Base-by-base conservation (phyloP, 208 protist genomes). In the Naegleria gruberi region DNA sequence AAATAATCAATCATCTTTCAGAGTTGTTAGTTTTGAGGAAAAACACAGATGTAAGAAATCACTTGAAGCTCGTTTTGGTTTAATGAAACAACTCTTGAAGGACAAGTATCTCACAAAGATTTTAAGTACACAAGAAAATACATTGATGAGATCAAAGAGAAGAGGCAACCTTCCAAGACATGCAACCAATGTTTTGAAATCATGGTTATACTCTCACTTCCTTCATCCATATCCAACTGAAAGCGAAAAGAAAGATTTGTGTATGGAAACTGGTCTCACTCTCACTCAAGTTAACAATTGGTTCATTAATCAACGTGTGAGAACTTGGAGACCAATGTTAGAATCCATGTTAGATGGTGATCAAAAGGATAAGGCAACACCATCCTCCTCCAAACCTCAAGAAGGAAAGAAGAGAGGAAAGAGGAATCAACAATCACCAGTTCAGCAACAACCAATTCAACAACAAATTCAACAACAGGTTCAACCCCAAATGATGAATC, bases 251-350 rank as follows among this genome's bases (percentile, higher is more conserved):
- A 41, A 45, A 46, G 87, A 91, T 34, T 37, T 92, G 7, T 40
- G 57, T 73, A 19, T 89, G 23, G 7, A 85, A 41, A 92, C 91
- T 26, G 19, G 19, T 3, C n/a, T 92, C 23, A 88, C 84, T 19
- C 10, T 92, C 15, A 86, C 41, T 73, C 91, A 92, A 85, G 34
- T 92, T 30, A 92, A 92, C 44, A 92, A 92, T 90, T 92, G 91
- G 91, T 92, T 92, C 34, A 92, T 92, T 51, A 92, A 92, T 37
- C 89, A 90, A 82, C 46, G 88, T 44, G 88, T 90, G 10, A 51
- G 88, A 81, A 90, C 88, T 43, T 90, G 88, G 88, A 47, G 88
- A 44, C 88, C 88, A 90, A 90, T 90, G 88, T 41, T 90, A 8
- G 88, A 90, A 43, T 73, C 12, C 5, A 90, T 90, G 88, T 23